Conservation (phyloP, 805 yeast species). For the Blastobotrys parvus region DNA sequence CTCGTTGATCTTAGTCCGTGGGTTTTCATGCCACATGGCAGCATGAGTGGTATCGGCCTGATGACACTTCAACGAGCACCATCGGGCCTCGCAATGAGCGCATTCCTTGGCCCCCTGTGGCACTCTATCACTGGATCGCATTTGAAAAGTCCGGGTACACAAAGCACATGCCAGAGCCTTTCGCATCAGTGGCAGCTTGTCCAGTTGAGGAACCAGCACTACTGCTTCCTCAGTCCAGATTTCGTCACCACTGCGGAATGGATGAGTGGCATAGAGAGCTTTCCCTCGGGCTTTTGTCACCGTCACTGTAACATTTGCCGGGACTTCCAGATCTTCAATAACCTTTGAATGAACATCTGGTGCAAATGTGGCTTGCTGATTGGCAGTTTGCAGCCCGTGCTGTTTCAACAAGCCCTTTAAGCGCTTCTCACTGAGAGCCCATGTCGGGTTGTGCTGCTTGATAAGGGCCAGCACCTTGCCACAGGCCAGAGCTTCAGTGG, state of each 20-base stretch:
- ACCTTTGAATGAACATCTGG: constrained; percentile 43
- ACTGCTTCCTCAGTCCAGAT: constrained; percentile 60
- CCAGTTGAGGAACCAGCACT: constrained; percentile 57
- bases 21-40: constrained; percentile 45
- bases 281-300: constrained; percentile 51
- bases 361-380: constrained; percentile 35
- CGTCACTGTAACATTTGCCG: constrained; percentile 36
- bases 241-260: constrained; percentile 39
- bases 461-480: constrained; percentile 45
- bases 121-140: constrained; percentile 18
- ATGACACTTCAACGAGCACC: constrained; percentile 65
- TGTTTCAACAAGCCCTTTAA: constrained; percentile 45
- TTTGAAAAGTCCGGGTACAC: constrained; percentile 52
- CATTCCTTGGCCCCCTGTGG: constrained; percentile 50
- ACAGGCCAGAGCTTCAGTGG: constrained; percentile 49
- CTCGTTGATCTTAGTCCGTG: constrained; percentile 24
- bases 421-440: constrained; percentile 57
- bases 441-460: constrained; percentile 43
- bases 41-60: constrained; percentile 45
- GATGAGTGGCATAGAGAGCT: constrained; percentile 46
- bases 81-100: constrained; percentile 51
- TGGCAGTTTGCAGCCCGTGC: constrained; percentile 44
- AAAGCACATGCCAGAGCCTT: constrained; percentile 61
- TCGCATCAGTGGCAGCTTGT: constrained; percentile 49
- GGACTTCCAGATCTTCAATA: constrained; percentile 37